phyloP scores from a whole-genome alignment of 306 rosid genomes.

The Quercus alba region DNA sequence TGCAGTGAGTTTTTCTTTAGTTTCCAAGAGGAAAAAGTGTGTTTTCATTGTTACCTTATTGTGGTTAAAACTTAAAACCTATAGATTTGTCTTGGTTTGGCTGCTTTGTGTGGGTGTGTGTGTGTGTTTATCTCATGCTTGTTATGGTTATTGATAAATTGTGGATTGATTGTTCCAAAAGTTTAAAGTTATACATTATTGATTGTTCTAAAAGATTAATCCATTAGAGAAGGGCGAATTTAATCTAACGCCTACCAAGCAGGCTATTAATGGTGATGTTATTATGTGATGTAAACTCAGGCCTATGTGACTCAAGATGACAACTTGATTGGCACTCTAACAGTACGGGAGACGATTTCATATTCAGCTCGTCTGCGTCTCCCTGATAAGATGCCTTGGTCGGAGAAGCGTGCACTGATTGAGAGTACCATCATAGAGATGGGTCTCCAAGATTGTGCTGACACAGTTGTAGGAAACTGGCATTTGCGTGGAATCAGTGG shows the following conservation, averaged over 20 bases:
- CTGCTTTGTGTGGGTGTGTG: too few species aligned
- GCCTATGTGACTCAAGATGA: conserved; percentile 99
- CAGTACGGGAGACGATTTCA: conserved; percentile 85
- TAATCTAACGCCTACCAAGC: neutral
- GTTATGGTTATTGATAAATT: too few species aligned
- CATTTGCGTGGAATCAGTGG: conserved; percentile 97
- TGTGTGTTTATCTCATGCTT: too few species aligned
- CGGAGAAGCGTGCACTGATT: conserved; percentile 65
- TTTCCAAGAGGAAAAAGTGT: neutral
- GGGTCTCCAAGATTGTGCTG: conserved; percentile 98
- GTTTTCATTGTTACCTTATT: neutral
- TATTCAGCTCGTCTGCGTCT: conserved; percentile 74
- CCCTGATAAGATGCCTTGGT: conserved; percentile 75
- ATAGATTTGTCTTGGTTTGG: neutral
- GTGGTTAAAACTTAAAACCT: neutral
- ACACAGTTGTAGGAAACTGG: conserved; percentile 94
- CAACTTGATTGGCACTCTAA: conserved; percentile 84
- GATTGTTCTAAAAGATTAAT: too few species aligned
- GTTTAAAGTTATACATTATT: too few species aligned
- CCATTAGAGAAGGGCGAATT: too few species aligned
- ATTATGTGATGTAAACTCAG: conserved; percentile 29
- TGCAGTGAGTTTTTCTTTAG: conserved; percentile 51
- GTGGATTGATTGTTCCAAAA: too few species aligned
- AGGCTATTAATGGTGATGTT: neutral
- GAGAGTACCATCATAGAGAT: conserved; percentile 90